These are phyloP conservation scores for Umbelopsis vinacea DNA, from an alignment of 192 early-diverging fungal genomes.

Conservation along the genomic window DNA sequence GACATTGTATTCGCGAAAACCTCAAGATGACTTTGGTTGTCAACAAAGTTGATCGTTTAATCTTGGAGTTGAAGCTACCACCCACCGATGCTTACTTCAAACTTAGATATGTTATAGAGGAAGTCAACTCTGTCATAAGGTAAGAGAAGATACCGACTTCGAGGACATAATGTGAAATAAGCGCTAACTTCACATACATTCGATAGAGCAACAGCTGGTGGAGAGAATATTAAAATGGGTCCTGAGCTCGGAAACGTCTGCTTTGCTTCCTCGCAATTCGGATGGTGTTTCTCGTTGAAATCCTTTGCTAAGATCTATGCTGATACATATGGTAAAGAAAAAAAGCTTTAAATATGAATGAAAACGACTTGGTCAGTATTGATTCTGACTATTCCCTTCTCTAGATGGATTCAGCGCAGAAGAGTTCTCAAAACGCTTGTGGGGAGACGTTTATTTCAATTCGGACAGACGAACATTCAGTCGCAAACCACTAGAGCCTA, in stretches of 20 bases:
- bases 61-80: slow-evolving; percentile 94
- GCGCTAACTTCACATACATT: neutral
- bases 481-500: slow-evolving; percentile 63
- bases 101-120: slow-evolving; percentile 92
- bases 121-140: slow-evolving; percentile 86
- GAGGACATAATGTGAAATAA: neutral
- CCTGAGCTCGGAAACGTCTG: slow-evolving; percentile 96
- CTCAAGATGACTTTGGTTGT: slow-evolving; percentile 87
- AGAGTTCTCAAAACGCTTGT: slow-evolving; percentile 89
- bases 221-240: slow-evolving; percentile 74
- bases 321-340: slow-evolving; percentile 70
- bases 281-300: slow-evolving; percentile 92
- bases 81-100: slow-evolving; percentile 98
- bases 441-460: slow-evolving; percentile 97
- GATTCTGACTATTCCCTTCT: slow-evolving; percentile 11
- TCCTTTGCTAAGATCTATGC: slow-evolving; percentile 93
- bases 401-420: slow-evolving; percentile 67
- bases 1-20: slow-evolving; percentile 77
- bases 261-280: slow-evolving; percentile 88
- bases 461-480: slow-evolving; percentile 79
- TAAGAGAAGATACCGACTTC: slow-evolving; percentile 15
- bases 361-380: neutral
- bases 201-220: slow-evolving; percentile 45
- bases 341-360: neutral
- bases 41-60: slow-evolving; percentile 98